Base-by-base conservation (phyloP, 2,329 filamentous ascomycete genomes). In the Exophiala bonariae region DNA sequence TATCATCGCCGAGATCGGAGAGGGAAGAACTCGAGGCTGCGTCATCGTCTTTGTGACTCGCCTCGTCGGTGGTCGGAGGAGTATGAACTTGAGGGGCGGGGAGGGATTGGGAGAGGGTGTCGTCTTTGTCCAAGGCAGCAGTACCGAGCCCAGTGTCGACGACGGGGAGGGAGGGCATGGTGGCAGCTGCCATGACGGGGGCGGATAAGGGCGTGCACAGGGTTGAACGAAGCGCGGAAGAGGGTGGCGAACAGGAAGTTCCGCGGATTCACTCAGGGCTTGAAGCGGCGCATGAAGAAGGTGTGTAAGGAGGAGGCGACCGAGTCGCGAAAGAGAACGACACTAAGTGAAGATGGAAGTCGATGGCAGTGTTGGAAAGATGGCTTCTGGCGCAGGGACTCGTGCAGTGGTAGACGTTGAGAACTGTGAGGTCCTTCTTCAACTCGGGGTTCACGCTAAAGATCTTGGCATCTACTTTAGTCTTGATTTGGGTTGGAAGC, bases 41-140 rank as follows among this genome's bases (percentile, higher is more conserved):
- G 36, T 67, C 66, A 41, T 59, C 65, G 49, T 71, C 66, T 54
- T 72, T 74, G 58, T 71, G 57, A 47, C 57, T 59, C 13, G 45
- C 55, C 44, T 58, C 56, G 50, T 59, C 56, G 23, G 56, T 59
- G 11, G 52, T 57, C 14, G 57, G 57, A 42, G 57, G 57, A 42
- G 56, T 59, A 34, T 57, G 55, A 28, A 59, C 54, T 47, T 58
- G 53, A 42, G 50, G 44, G 19, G 43, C 46, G 18, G 42, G 44
- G 19, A 50, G 31, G 18, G 55, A 30, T 20, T 46, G 36, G 32
- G 47, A 44, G 13, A 40, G 31, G 26, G 32, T 14, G 23, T 47
- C 48, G 28, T 41, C 40, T 23, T 48, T 48, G 38, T 55, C 43
- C 28, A 53, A 20, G 26, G 49, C 23, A 41, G 45, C 38, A 47